Evolutionary conservation across 2,329 filamentous ascomycete genomes (phyloP).

Genomic region (Penicillium freii): DNA sequence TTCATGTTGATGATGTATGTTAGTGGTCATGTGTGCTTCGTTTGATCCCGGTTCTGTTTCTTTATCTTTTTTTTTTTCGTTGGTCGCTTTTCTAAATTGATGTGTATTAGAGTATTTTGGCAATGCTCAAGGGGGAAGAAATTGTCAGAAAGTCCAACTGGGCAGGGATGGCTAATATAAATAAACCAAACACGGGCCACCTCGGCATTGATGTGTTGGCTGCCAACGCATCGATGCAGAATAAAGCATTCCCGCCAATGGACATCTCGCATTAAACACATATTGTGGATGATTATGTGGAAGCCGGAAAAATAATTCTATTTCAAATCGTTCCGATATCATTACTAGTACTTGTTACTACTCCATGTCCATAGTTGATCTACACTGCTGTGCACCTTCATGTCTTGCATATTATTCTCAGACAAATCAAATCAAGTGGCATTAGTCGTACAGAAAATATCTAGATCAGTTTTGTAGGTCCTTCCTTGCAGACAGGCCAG

Average conservation of each 20-base stretch:
- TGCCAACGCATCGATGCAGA: conserved; percentile 7
- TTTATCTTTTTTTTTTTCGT: background rate
- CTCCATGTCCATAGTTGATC: background rate
- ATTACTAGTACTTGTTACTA: background rate
- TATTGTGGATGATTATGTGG: background rate
- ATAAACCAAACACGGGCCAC: conserved; percentile 27
- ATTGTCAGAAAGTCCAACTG: background rate
- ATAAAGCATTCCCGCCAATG: background rate
- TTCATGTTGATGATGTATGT: conserved; percentile 8
- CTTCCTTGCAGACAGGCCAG: conserved; percentile 10
- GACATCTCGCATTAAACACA: background rate
- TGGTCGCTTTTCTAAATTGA: background rate
- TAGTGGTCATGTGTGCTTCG: conserved; percentile 2
- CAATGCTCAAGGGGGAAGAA: background rate
- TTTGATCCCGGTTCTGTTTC: conserved; percentile 6
- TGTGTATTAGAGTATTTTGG: background rate
- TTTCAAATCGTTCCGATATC: background rate
- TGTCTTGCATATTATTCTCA: background rate
- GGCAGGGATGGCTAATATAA: conserved; percentile 13
- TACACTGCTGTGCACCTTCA: background rate
- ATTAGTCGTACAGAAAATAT: conserved; percentile 16
- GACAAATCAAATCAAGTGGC: conserved; percentile 8
- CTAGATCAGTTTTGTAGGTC: conserved; percentile 12
- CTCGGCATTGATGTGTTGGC: conserved; percentile 23
- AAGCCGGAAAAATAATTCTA: background rate